phyloP scores from a whole-genome alignment of 1,139 yeast genomes.

The Lodderomyces jiufengensis region DNA sequence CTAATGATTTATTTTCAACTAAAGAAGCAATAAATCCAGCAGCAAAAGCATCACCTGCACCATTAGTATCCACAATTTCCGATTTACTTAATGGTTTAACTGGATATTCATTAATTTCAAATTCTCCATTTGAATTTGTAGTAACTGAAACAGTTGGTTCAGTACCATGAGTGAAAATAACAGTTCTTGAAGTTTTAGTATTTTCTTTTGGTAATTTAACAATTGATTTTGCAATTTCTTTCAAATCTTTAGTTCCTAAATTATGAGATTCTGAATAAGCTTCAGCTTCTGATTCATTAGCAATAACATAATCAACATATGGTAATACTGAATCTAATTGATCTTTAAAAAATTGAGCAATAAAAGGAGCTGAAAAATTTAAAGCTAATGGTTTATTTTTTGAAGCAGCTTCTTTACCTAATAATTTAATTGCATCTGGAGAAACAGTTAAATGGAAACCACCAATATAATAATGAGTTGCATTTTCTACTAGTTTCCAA shows the following conservation, averaged over 20 bases:
- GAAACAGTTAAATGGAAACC: constrained; percentile 98
- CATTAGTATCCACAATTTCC: constrained; percentile 87
- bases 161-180: constrained; percentile 87
- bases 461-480: constrained; percentile 84
- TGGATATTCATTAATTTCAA: constrained; percentile 49
- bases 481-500: constrained; percentile 83
- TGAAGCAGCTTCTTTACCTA: constrained; percentile 90
- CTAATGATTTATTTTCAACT: constrained; percentile 66
- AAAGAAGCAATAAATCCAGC: constrained; percentile 94
- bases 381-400: constrained; percentile 77
- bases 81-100: constrained; percentile 68
- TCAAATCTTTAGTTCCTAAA: constrained; percentile 54
- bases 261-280: constrained; percentile 87
- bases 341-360: constrained; percentile 92
- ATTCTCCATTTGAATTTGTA: constrained; percentile 44
- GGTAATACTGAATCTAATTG: constrained; percentile 78
- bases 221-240: constrained; percentile 75
- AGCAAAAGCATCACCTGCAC: constrained; percentile 99
- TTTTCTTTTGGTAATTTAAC: constrained; percentile 79
- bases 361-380: constrained; percentile 95
- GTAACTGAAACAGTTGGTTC: constrained; percentile 81
- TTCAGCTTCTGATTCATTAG: constrained; percentile 96
- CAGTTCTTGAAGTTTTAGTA: constrained; percentile 70
- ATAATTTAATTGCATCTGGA: constrained; percentile 84
- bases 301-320: constrained; percentile 87